Evolutionary conservation across 345 rosid species (phyloP), one percentile per base, ranked within the genome.

Genomic region (Euclidium syriacum): DNA sequence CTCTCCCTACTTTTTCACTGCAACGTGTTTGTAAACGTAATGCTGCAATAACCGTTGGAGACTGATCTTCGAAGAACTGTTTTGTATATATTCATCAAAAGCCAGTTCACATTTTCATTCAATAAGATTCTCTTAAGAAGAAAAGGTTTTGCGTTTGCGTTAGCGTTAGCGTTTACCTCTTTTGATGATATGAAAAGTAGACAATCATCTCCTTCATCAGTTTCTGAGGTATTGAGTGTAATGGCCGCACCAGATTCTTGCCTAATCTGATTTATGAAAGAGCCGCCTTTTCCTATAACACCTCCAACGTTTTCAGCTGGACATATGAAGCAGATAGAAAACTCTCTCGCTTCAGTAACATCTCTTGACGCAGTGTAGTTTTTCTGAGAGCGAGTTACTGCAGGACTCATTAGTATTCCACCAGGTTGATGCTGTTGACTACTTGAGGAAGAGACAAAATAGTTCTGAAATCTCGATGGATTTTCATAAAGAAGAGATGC

Each of bases 201-300:
- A 67, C 87, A 83, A 42, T 81, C 86, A 67, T 85, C 88, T 75
- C 77, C 84, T 70, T 85, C 92, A 15, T 80, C 64, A 11, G 83
- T 64, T 40, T 68, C 71, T 41, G 79, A 64, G 22, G 89, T 85
- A 58, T 85, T 77, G 60, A 83, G 83, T 72, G 70, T 85, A 38
- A 83, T 81, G 18, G 48, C 55, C 1, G 92, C 92, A 66, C 89
- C 82, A 52, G 85, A 73, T 17, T 85, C 89, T 62, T 78, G 83
- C 64, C 92, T 81, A 64, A 79, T 79, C 78, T 85, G 88, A 41
- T 81, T 85, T 39, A 85, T 78, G 59, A 83, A 68, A 41, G 62
- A 53, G 53, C 89, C 89, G n/a, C 92, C 87, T 77, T 83, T 85
- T 17, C 92, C 84, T 36, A 85, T 83, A 2, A 85, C 85, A 43